Evolutionary conservation across 805 yeast species (phyloP).

Genomic region (Hanseniaspora meyeri): DNA sequence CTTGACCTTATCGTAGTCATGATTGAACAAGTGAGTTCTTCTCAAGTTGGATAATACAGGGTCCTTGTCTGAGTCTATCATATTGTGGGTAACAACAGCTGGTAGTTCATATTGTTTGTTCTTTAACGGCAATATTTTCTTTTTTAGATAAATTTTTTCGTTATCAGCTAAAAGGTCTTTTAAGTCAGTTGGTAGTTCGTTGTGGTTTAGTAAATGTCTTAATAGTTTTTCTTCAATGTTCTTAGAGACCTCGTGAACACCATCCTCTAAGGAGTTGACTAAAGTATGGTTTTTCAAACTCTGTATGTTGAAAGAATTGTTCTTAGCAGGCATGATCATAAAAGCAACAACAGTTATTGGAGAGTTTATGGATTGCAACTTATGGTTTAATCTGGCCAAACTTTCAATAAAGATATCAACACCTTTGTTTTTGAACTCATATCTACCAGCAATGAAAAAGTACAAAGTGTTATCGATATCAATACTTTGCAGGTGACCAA

Average conservation of each 20-base stretch:
- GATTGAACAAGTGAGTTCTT: slow-evolving; percentile 80
- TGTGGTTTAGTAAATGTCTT: slow-evolving; percentile 61
- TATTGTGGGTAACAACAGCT: slow-evolving; percentile 93
- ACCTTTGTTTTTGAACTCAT: slow-evolving; percentile 93
- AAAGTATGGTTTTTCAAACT: slow-evolving; percentile 95
- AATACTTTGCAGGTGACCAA: slow-evolving; percentile 81
- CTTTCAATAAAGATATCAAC: slow-evolving; percentile 90
- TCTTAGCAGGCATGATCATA: slow-evolving; percentile 94
- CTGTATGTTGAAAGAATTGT: slow-evolving; percentile 88
- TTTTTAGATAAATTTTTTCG: slow-evolving; percentile 76
- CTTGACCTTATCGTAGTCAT: slow-evolving; percentile 81
- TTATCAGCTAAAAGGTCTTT: slow-evolving; percentile 76
- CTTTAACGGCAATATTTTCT: slow-evolving; percentile 86
- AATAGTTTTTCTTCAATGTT: slow-evolving; percentile 76
- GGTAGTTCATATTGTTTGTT: slow-evolving; percentile 63
- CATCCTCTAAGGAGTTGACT: slow-evolving; percentile 74
- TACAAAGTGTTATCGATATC: slow-evolving; percentile 87
- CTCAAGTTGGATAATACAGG: slow-evolving; percentile 87
- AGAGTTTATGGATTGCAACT: slow-evolving; percentile 66
- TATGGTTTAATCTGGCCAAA: slow-evolving; percentile 80
- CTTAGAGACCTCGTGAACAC: slow-evolving; percentile 77
- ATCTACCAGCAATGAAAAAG: slow-evolving; percentile 93
- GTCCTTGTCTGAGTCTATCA: slow-evolving; percentile 83
- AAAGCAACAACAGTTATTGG: slow-evolving; percentile 92
- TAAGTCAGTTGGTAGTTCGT: slow-evolving; percentile 48